Percentiles rank a stretch among this genome's conserved stretches.
These are phyloP conservation scores for Pisolithus thermaeus DNA, from an alignment of 1,284 basidiomycete genomes.

Conservation along the genomic window DNA sequence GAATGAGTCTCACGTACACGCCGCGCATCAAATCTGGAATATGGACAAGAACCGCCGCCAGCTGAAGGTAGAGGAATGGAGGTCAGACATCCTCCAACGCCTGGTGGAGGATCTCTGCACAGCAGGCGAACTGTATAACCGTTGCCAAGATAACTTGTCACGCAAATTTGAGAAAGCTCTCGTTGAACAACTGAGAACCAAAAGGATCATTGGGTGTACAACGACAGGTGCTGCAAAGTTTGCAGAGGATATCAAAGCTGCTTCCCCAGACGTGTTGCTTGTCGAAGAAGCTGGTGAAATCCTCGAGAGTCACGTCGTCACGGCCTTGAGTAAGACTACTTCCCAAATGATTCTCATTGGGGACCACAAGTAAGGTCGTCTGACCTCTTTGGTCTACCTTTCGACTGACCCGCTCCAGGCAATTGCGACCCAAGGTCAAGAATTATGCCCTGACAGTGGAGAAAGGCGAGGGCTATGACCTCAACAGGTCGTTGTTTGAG, in stretches of 20 bases:
- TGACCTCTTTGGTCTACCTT: not conserved
- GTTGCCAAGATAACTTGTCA: slow-evolving; percentile 30
- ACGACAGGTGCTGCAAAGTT: slow-evolving; percentile 65
- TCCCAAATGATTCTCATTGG: slow-evolving; percentile 59
- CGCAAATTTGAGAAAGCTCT: slow-evolving; percentile 35
- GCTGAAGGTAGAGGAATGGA: slow-evolving; percentile 35
- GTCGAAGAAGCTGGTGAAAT: slow-evolving; percentile 72
- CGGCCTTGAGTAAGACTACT: slow-evolving; percentile 43
- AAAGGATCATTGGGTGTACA: slow-evolving; percentile 61
- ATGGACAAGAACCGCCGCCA: slow-evolving; percentile 34
- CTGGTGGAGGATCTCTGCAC: slow-evolving; percentile 32
- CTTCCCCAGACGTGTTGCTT: slow-evolving; percentile 45
- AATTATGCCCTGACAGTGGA: slow-evolving; percentile 56
- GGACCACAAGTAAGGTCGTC: slow-evolving; percentile 55
- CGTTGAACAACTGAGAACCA: slow-evolving; percentile 35
- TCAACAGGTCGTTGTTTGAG: slow-evolving; percentile 62
- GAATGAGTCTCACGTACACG: slow-evolving; percentile 20
- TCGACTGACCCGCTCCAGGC: slow-evolving; percentile 35
- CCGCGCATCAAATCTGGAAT: slow-evolving; percentile 36
- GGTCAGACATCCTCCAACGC: slow-evolving; percentile 32
- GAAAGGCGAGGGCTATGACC: slow-evolving; percentile 57
- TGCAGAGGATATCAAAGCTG: slow-evolving; percentile 38
- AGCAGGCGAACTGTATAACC: slow-evolving; percentile 39
- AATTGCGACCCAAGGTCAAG: slow-evolving; percentile 65
- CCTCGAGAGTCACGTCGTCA: slow-evolving; percentile 58